Base-by-base conservation (phyloP, 257 asterid genomes). In the Salvia rosmarinus region DNA sequence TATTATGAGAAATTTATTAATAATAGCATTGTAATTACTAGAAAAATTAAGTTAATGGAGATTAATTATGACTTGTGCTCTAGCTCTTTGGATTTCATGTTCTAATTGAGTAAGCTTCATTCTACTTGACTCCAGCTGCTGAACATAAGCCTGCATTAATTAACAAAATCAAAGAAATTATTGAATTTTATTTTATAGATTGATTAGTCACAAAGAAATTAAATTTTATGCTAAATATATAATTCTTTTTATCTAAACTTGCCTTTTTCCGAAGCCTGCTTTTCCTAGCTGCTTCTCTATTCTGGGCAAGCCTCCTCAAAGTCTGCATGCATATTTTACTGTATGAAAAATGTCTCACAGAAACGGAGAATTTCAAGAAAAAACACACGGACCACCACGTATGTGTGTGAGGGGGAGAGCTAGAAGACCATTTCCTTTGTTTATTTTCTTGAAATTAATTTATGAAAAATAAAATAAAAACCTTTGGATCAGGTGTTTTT, bases 221-320 rank as follows among this genome's bases (percentile, higher is more conserved):
- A 43, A 56, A 49, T 64, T 65, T 19, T 25, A 10, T 46, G 68
- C 56, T 73, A 43, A 46, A 56, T 75, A n/a, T n/a, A n/a, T n/a
- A n/a, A n/a, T n/a, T n/a, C n/a, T n/a, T n/a, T n/a, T n/a, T n/a
- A n/a, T n/a, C 6, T 39, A 21, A 39, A 75, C 56, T 40, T 76
- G 61, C 98, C 93, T 92, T 92, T 79, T 92, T 92, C 80, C 98
- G 84, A 9, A 90, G 88, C 67, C 98, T 86, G 81, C 96, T 90
- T 78, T 92, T 92, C 86, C 96, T 88, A 4, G 98, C 98, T 73
- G 98, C 98, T 79, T 92, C 98, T 61, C 98, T 83, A 83, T 92
- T 90, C 88, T 90, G 98, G 67, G 96, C 98, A 79, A 92, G 96
- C 82, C 98, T 79, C 77, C 98, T 87, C 70, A 92, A 61, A 50